Evolutionary conservation across 768 basidiomycete species (phyloP).

Genomic region (Grammothele lineata): DNA sequence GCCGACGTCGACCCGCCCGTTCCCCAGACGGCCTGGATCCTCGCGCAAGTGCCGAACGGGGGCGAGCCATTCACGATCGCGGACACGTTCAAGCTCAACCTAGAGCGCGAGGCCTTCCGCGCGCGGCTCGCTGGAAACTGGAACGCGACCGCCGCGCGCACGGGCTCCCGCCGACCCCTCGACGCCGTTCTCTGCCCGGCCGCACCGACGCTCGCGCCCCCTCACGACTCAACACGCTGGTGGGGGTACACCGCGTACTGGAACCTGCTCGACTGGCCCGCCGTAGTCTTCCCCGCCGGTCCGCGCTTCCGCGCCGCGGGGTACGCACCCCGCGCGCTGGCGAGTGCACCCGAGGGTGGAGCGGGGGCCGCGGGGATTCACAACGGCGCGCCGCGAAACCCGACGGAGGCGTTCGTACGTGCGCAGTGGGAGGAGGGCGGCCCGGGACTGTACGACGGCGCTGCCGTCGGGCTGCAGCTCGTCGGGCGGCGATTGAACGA

Average conservation of each 20-base stretch:
- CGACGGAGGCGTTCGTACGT: constrained; percentile 31
- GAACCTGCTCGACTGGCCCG: constrained; percentile 49
- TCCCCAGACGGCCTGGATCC: constrained; percentile 41
- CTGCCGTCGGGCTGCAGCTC: constrained; percentile 44
- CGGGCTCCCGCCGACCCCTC: constrained; percentile 39
- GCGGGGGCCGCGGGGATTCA: background rate
- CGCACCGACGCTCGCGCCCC: constrained; percentile 44
- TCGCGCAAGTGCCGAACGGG: constrained; percentile 35
- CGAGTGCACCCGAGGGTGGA: background rate
- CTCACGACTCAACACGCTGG: constrained; percentile 44
- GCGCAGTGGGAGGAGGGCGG: constrained; percentile 41
- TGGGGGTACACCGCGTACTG: constrained; percentile 50
- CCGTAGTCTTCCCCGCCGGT: constrained; percentile 44
- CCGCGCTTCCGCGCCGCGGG: constrained; percentile 26
- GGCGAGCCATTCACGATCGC: constrained; percentile 34
- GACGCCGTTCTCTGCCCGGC: constrained; percentile 46
- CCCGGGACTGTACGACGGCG: constrained; percentile 38
- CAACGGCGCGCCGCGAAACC: constrained; percentile 27
- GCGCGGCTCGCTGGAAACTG: constrained; percentile 38
- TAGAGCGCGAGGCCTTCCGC: constrained; percentile 40
- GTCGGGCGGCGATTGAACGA: constrained; percentile 48
- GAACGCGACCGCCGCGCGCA: constrained; percentile 36
- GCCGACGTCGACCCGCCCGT: constrained; percentile 33
- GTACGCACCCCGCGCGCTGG: constrained; percentile 14
- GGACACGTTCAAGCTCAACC: constrained; percentile 42